phyloP scores from a whole-genome alignment of 2,329 filamentous ascomycete genomes.

The Stachybotrys elegans region DNA sequence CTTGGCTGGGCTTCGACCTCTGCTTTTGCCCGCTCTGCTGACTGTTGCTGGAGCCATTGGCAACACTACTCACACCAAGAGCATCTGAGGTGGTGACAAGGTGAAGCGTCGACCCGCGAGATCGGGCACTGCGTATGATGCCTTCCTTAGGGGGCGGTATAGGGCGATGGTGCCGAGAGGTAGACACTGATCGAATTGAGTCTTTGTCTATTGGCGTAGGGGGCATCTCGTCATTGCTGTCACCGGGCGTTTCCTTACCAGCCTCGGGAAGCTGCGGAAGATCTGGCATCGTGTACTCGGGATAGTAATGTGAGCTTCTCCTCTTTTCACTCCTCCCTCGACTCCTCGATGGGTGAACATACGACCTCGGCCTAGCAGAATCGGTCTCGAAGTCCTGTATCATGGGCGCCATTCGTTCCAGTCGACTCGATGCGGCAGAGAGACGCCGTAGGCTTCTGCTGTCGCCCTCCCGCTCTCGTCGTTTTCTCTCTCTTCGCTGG shows the following conservation, averaged over 20 bases:
- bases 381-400: slow-evolving; percentile 78
- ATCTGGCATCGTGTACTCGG: slow-evolving; percentile 64
- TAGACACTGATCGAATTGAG: slow-evolving; percentile 68
- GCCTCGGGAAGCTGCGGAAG: slow-evolving; percentile 71
- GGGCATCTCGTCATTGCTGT: slow-evolving; percentile 42
- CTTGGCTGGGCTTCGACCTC: slow-evolving; percentile 52
- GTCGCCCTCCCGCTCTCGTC: slow-evolving; percentile 79
- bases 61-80: slow-evolving; percentile 33
- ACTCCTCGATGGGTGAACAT: slow-evolving; percentile 49
- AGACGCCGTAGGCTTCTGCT: slow-evolving; percentile 73
- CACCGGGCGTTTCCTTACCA: slow-evolving; percentile 35
- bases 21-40: slow-evolving; percentile 34
- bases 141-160: slow-evolving; percentile 84
- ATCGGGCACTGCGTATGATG: slow-evolving; percentile 60
- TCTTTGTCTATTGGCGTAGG: slow-evolving; percentile 77
- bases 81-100: slow-evolving; percentile 65
- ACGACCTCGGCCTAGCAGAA: slow-evolving; percentile 45
- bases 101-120: slow-evolving; percentile 80
- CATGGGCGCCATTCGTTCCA: slow-evolving; percentile 74
- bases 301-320: slow-evolving; percentile 60
- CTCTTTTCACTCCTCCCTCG: slow-evolving; percentile 76
- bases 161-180: slow-evolving; percentile 69
- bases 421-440: slow-evolving; percentile 82
- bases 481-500: slow-evolving; percentile 70
- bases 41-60: slow-evolving; percentile 10